phyloP scores from a whole-genome alignment of 495 filamentous ascomycete genomes.

The Trypethelium eluteriae region DNA sequence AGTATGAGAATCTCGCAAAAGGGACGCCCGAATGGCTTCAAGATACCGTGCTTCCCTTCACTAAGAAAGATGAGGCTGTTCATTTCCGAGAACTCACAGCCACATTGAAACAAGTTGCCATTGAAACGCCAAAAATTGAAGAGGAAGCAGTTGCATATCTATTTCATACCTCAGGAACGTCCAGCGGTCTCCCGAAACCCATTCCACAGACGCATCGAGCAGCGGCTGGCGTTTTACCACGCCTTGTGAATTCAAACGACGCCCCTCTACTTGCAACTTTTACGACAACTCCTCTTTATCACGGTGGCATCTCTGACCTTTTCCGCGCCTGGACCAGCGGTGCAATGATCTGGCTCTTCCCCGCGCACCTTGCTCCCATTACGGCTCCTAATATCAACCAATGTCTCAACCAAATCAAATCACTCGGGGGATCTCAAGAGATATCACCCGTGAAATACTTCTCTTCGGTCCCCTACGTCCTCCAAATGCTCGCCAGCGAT shows the following conservation, averaged over 20 bases:
- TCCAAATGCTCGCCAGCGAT: constrained; percentile 42
- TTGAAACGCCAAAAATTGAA: neutral
- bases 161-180: constrained; percentile 43
- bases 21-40: constrained; percentile 7
- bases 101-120: neutral
- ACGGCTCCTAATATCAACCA: constrained; percentile 42
- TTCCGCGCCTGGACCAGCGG: constrained; percentile 48
- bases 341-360: constrained; percentile 50
- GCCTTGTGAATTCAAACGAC: constrained; percentile 25
- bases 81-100: neutral
- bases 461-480: constrained; percentile 51
- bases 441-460: constrained; percentile 41
- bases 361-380: constrained; percentile 42
- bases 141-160: constrained; percentile 28
- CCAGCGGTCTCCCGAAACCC: constrained; percentile 47
- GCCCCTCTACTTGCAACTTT: constrained; percentile 40
- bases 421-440: neutral
- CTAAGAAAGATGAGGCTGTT: neutral
- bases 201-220: constrained; percentile 45
- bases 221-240: constrained; percentile 44
- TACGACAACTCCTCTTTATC: constrained; percentile 54
- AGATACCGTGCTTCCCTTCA: neutral
- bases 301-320: constrained; percentile 53
- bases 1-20: constrained; percentile 26
- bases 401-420: constrained; percentile 30